phyloP scores from a whole-genome alignment of 225 moss, liverwort and hornwort genomes.

The Lunularia cruciata region DNA sequence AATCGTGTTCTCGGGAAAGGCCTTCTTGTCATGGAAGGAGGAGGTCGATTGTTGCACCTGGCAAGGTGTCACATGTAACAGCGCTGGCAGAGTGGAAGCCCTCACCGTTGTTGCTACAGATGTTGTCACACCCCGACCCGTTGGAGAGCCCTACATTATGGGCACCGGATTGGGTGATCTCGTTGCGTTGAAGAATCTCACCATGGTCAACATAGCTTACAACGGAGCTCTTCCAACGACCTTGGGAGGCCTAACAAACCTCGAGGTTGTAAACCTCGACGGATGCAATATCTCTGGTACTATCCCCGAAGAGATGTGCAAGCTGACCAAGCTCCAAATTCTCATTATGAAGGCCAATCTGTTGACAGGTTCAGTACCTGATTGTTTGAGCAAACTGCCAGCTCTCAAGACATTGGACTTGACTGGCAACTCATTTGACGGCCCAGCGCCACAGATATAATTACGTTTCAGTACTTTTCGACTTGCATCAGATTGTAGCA shows the following conservation, averaged over 20 bases:
- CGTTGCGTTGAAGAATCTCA: conserved; percentile 3
- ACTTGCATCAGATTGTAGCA: too few species aligned
- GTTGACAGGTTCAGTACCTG: conserved; percentile 2
- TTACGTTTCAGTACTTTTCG: too few species aligned
- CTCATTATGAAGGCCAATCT: conserved; percentile 20
- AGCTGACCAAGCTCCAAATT: not conserved
- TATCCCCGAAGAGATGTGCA: conserved; percentile 23
- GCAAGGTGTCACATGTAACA: conserved; percentile 10
- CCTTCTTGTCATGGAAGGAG: conserved; percentile 10
- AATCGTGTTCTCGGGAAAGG: conserved; percentile 10
- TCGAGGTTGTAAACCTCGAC: conserved; percentile 21
- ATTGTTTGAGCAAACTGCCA: not conserved
- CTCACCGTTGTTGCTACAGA: not conserved
- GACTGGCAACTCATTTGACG: not conserved
- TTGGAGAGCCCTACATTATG: not conserved
- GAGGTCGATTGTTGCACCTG: conserved; percentile 9
- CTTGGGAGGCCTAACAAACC: conserved; percentile 16
- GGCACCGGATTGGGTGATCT: conserved; percentile 17
- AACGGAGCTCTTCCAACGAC: conserved; percentile 23
- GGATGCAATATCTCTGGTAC: conserved; percentile 33
- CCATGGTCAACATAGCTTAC: conserved; percentile 6
- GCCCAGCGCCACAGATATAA: too few species aligned
- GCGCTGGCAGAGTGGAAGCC: not conserved
- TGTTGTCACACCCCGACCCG: not conserved
- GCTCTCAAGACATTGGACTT: conserved; percentile 2